These are phyloP conservation scores for Candida qinlingensis DNA, from an alignment of 805 yeast species.

Conservation along the genomic window DNA sequence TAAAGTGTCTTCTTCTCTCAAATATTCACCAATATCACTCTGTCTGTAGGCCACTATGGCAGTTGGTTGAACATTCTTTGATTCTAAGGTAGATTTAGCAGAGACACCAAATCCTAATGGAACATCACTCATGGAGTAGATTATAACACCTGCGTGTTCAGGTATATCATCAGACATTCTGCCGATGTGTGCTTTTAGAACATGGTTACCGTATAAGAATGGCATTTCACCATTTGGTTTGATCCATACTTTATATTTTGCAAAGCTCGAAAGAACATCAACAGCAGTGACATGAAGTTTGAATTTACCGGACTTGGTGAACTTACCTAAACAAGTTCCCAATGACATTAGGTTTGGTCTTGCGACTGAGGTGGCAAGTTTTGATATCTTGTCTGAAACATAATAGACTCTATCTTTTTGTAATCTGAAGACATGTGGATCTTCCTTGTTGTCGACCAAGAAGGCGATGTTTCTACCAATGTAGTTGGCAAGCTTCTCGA, in stretches of 20 bases:
- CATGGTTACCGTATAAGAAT: constrained; percentile 91
- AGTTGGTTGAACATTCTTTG: constrained; percentile 85
- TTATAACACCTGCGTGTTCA: constrained; percentile 93
- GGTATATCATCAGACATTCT: constrained; percentile 97
- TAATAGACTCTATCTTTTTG: constrained; percentile 97
- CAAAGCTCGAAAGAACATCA: constrained; percentile 75
- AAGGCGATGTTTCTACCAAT: constrained; percentile 93
- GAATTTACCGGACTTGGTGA: constrained; percentile 96
- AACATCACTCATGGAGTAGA: constrained; percentile 85
- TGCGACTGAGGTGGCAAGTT: constrained; percentile 84
- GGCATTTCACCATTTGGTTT: constrained; percentile 99
- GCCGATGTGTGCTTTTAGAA: constrained; percentile 93
- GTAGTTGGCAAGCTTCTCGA: constrained; percentile 93
- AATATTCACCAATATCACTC: constrained; percentile 94
- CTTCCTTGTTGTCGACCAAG: constrained; percentile 68
- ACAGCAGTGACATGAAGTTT: constrained; percentile 91
- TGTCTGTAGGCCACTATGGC: constrained; percentile 95
- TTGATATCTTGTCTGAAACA: constrained; percentile 76
- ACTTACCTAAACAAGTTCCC: constrained; percentile 92
- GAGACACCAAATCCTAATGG: constrained; percentile 96
- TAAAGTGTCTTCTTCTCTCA: constrained; percentile 95
- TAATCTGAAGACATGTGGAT: constrained; percentile 90
- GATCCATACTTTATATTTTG: constrained; percentile 93
- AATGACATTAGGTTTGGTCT: constrained; percentile 87
- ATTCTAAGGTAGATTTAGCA: constrained; percentile 86